A percentile compares a stretch with the other conserved stretches of the same genome.
Evolutionary conservation across 176 grass and related monocot genomes (phyloP).

Genomic region (Areca catechu): DNA sequence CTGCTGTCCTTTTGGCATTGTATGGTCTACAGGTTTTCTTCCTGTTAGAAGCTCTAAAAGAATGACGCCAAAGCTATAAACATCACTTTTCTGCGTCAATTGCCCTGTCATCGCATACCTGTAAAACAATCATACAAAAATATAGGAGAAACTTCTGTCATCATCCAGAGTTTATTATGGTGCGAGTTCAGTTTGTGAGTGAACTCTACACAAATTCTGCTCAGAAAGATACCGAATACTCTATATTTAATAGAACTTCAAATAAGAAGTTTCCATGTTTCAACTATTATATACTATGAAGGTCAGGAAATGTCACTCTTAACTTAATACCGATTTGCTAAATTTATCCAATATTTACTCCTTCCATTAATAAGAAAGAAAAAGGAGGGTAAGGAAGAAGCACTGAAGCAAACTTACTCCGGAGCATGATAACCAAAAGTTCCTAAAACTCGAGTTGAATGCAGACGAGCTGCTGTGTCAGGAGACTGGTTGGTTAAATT

Average conservation of each 20-base stretch:
- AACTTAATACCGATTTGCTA: no score
- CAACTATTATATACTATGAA: no score
- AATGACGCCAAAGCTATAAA: slow-evolving; percentile 84
- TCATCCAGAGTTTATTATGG: no score
- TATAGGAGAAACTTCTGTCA: not conserved
- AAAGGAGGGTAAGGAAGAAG: no score
- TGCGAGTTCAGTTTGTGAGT: no score
- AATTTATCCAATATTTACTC: no score
- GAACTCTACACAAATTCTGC: no score
- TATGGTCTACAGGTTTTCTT: slow-evolving; percentile 94
- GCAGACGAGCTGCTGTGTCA: slow-evolving; percentile 72
- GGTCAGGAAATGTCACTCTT: no score
- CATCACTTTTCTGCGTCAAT: slow-evolving; percentile 86
- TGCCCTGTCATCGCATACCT: slow-evolving; percentile 91
- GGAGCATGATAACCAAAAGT: slow-evolving; percentile 97
- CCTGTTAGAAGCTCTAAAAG: slow-evolving; percentile 80
- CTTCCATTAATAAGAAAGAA: no score
- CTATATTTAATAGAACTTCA: no score
- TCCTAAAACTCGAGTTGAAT: slow-evolving; percentile 92
- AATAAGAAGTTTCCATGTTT: no score
- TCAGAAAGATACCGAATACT: no score
- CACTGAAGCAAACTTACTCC: slow-evolving; percentile 31
- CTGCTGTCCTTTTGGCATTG: slow-evolving; percentile 93
- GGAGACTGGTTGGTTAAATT: slow-evolving; percentile 90
- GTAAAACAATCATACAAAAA: not conserved